phyloP scores from a whole-genome alignment of 148 eudicot genomes.

The Polygonum aviculare region DNA sequence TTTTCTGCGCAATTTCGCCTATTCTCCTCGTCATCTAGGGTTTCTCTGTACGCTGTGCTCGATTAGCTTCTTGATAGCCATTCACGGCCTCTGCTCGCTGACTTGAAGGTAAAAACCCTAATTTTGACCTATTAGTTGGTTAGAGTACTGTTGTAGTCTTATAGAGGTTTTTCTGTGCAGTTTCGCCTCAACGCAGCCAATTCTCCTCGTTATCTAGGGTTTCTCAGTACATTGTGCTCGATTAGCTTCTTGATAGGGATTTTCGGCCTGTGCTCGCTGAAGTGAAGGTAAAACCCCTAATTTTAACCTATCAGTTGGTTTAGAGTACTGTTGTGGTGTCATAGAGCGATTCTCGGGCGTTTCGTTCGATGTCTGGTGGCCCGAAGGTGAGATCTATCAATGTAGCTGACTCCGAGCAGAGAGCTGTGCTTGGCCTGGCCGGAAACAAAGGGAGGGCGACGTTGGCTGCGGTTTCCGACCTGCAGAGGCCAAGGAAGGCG shows the following conservation, averaged over 20 bases:
- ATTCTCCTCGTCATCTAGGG: background rate
- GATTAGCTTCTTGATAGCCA: background rate
- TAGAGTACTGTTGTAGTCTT: no score
- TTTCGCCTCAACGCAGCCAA: background rate
- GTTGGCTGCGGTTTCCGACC: conserved; percentile 12
- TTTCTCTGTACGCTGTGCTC: background rate
- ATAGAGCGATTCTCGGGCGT: background rate
- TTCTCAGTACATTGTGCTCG: background rate
- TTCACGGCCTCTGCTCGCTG: background rate
- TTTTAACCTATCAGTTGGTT: background rate
- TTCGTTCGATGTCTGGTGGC: conserved; percentile 39
- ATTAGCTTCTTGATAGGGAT: background rate
- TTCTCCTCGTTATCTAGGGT: background rate
- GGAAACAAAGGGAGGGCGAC: conserved; percentile 49
- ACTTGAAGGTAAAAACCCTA: background rate
- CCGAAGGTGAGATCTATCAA: conserved; percentile 46
- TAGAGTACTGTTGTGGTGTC: no score
- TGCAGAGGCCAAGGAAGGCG: conserved; percentile 32
- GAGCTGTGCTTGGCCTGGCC: conserved; percentile 55
- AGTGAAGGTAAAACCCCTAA: background rate
- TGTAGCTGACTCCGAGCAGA: conserved; percentile 35
- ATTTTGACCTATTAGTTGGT: background rate
- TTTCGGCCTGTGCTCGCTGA: background rate
- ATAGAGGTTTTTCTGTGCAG: background rate
- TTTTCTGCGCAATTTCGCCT: background rate